These are phyloP conservation scores for Leccinum aurantiacum DNA, from an alignment of 768 basidiomycete species.

Conservation along the genomic window DNA sequence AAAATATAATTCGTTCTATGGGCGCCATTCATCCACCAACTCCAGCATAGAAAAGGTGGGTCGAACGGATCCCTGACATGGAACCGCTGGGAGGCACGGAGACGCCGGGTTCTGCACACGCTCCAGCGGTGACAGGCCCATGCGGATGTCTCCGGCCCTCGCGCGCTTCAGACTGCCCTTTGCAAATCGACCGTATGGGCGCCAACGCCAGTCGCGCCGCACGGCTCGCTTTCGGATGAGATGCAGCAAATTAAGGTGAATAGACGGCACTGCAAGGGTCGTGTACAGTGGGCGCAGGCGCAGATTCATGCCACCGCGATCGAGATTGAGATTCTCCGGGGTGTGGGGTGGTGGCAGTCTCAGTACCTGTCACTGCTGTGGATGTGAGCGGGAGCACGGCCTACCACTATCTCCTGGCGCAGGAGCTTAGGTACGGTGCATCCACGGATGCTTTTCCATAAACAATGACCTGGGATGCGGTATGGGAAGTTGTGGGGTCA, in stretches of 20 bases:
- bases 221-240: conserved; percentile 50
- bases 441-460: conserved; percentile 51
- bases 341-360: too few relatives aligned
- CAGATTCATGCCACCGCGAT: conserved; percentile 59
- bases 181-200: conserved; percentile 53
- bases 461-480: conserved; percentile 63
- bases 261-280: conserved; percentile 59
- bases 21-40: too few relatives aligned
- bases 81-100: conserved; percentile 93
- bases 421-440: conserved; percentile 38
- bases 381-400: conserved; percentile 22
- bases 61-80: conserved; percentile 77
- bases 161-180: conserved; percentile 58
- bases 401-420: conserved; percentile 30
- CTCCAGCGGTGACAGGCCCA: conserved; percentile 81
- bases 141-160: conserved; percentile 54
- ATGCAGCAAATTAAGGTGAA: conserved; percentile 63
- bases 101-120: conserved; percentile 84
- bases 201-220: not conserved
- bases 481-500: conserved; percentile 64
- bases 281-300: conserved; percentile 60
- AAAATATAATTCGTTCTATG: too few relatives aligned
- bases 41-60: too few relatives aligned
- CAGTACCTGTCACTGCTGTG: not conserved
- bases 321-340: conserved; percentile 50